Conservation (phyloP, 2,329 filamentous ascomycete genomes). For the Sphaerostilbella broomeana region DNA sequence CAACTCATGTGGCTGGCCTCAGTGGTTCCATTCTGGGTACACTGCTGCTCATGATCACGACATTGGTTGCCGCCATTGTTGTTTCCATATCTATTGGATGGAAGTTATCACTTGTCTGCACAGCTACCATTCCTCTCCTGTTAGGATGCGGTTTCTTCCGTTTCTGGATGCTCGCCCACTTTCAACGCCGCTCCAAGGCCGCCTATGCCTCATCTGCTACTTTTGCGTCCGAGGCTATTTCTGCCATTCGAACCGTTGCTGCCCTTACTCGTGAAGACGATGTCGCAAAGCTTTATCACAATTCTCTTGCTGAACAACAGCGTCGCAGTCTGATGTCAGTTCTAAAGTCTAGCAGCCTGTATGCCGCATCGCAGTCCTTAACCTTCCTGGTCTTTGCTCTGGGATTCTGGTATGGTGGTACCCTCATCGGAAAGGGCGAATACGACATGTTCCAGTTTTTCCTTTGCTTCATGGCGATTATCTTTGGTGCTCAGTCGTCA, state of each 20-base stretch:
- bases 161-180: conserved; percentile 77
- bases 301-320: conserved; percentile 60
- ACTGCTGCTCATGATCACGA: conserved; percentile 72
- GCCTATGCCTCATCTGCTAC: conserved; percentile 76
- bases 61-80: conserved; percentile 65
- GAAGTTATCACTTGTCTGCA: conserved; percentile 82
- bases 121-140: conserved; percentile 69
- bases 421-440: conserved; percentile 62
- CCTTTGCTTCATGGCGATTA: conserved; percentile 77
- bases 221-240: conserved; percentile 89
- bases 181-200: conserved; percentile 70
- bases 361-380: conserved; percentile 77
- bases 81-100: conserved; percentile 72
- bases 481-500: conserved; percentile 89
- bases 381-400: conserved; percentile 79
- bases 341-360: conserved; percentile 69
- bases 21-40: conserved; percentile 85
- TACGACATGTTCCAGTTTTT: conserved; percentile 86
- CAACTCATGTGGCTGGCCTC: conserved; percentile 83
- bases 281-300: conserved; percentile 65
- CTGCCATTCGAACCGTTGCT: conserved; percentile 88
- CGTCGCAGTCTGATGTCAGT: conserved; percentile 65
- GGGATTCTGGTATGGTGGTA: conserved; percentile 89
- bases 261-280: conserved; percentile 82
- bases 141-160: conserved; percentile 76